phyloP scores from a whole-genome alignment of 371 early-diverging fungal genomes.

The Rhizopus delemar region DNA sequence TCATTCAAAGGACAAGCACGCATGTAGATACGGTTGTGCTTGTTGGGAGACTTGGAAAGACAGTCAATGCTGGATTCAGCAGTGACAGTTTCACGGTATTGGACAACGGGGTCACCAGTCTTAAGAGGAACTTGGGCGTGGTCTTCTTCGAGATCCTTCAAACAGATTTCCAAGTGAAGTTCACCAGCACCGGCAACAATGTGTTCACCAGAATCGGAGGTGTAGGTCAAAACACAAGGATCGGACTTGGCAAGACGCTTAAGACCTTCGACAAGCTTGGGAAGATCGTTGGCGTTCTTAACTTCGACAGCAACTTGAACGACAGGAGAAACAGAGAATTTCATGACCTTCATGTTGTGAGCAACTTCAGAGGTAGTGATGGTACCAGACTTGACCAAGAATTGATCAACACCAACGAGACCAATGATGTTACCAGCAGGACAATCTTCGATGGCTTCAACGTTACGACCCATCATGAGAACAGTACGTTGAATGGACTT shows the following conservation, averaged over 20 bases:
- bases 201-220: conserved; percentile 96
- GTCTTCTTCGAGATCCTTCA: conserved; percentile 99
- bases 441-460: conserved; percentile 98
- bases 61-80: conserved; percentile 80
- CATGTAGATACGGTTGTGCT: conserved; percentile 99
- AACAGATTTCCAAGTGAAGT: conserved; percentile 99
- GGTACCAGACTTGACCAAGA: conserved; percentile 99
- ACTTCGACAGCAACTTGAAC: conserved; percentile 98
- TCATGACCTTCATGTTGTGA: conserved; percentile 99
- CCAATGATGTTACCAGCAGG: conserved; percentile 99
- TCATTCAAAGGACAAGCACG: conserved; percentile 91
- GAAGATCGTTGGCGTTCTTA: conserved; percentile 94
- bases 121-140: conserved; percentile 98
- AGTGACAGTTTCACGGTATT: conserved; percentile 96
- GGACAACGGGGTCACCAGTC: conserved; percentile 96
- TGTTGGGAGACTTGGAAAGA: conserved; percentile 99
- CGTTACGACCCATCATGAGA: conserved; percentile 99
- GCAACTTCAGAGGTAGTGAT: conserved; percentile 94
- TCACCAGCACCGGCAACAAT: conserved; percentile 99
- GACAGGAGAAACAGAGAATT: conserved; percentile 99
- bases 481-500: conserved; percentile 98
- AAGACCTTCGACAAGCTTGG: conserved; percentile 98
- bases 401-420: conserved; percentile 99
- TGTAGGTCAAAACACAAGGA: conserved; percentile 95
- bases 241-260: conserved; percentile 99